A percentile compares a stretch with the other conserved stretches of the same genome.
Conservation (phyloP, 2,329 filamentous ascomycete genomes). For the Lachnellula cervina region DNA sequence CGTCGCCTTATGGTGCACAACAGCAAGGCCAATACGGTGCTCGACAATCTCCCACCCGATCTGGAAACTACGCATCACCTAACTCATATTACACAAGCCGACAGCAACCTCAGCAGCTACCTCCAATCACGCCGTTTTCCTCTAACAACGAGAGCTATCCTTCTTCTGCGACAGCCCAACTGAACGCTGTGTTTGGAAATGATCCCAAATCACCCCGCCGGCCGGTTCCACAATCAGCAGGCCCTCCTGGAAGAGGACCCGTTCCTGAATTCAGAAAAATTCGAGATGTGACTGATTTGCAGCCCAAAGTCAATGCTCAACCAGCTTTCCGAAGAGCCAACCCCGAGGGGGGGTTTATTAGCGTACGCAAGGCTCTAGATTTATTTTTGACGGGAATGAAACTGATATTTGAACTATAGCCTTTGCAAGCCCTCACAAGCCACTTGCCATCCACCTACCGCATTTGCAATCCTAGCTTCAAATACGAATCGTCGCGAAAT, state of each 20-base stretch:
- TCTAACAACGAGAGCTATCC: slow-evolving; percentile 66
- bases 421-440: slow-evolving; percentile 88
- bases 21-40: slow-evolving; percentile 46
- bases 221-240: slow-evolving; percentile 43
- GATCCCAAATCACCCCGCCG: slow-evolving; percentile 56
- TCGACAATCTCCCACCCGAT: slow-evolving; percentile 74
- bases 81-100: slow-evolving; percentile 51
- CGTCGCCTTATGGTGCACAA: slow-evolving; percentile 68
- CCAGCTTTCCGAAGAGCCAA: slow-evolving; percentile 90
- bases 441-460: slow-evolving; percentile 93
- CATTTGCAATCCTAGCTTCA: slow-evolving; percentile 96
- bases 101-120: slow-evolving; percentile 58
- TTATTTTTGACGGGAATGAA: neutral
- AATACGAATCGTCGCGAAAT: slow-evolving; percentile 97
- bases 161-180: slow-evolving; percentile 62
- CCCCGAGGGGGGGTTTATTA: slow-evolving; percentile 96
- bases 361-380: slow-evolving; percentile 52
- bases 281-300: slow-evolving; percentile 65
- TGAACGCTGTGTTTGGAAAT: slow-evolving; percentile 60
- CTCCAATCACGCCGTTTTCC: slow-evolving; percentile 66
- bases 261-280: slow-evolving; percentile 87
- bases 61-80: slow-evolving; percentile 53
- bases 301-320: slow-evolving; percentile 78
- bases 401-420: slow-evolving; percentile 47
- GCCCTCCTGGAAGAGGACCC: slow-evolving; percentile 53